A percentile compares a stretch with the other conserved stretches of the same genome.
Evolutionary conservation across 441 rosid species (phyloP).

Genomic region (Gossypium lobatum): DNA sequence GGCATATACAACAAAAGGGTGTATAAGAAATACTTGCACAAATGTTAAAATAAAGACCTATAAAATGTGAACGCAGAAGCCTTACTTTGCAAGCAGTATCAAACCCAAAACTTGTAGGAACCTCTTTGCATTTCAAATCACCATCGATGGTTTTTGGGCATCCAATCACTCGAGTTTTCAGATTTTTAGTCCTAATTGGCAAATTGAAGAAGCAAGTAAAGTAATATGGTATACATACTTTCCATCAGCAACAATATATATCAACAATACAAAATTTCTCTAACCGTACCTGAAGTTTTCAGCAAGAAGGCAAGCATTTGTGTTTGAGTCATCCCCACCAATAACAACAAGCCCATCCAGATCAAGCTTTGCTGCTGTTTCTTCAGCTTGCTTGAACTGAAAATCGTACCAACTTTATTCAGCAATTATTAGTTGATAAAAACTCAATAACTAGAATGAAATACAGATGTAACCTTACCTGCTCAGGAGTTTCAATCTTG

Average conservation of each 20-base stretch:
- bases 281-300: slow-evolving; percentile 74
- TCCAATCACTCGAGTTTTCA: slow-evolving; percentile 87
- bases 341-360: slow-evolving; percentile 92
- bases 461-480: slow-evolving; percentile 39
- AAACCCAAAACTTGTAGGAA: slow-evolving; percentile 94
- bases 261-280: not conserved
- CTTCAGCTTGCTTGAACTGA: slow-evolving; percentile 98
- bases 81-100: slow-evolving; percentile 98
- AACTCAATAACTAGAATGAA: not conserved
- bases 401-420: slow-evolving; percentile 17
- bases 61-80: not conserved
- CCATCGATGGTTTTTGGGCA: slow-evolving; percentile 99
- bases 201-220: not conserved
- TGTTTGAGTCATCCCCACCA: slow-evolving; percentile 99
- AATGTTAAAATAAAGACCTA: not conserved
- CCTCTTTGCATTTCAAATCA: slow-evolving; percentile 97
- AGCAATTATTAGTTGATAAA: not conserved
- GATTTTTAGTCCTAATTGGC: slow-evolving; percentile 57
- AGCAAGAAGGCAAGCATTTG: slow-evolving; percentile 98
- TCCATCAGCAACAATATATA: not conserved
- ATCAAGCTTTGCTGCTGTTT: slow-evolving; percentile 83
- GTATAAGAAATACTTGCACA: not conserved
- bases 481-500: slow-evolving; percentile 98
- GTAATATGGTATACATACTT: not conserved
- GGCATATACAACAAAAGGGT: not conserved